These are phyloP conservation scores for Rugonectria rugulosa DNA, from an alignment of 2,329 filamentous ascomycete species.

Conservation along the genomic window DNA sequence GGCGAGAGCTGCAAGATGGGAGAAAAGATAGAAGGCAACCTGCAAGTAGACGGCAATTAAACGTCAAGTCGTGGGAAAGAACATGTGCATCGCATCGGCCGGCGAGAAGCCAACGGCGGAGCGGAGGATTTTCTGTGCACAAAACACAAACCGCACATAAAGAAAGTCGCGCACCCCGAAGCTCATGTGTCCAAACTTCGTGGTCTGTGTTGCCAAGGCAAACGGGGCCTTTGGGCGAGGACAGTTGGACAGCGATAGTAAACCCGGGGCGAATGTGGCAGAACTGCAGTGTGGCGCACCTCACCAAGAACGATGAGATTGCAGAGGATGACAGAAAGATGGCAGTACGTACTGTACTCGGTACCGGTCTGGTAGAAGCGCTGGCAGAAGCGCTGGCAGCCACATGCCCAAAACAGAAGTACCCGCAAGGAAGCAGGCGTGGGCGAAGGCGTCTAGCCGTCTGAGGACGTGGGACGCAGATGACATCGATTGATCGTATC, in stretches of 20 bases:
- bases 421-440: conserved; percentile 6
- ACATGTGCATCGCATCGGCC: conserved; percentile 9
- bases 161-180: conserved; percentile 17
- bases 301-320: conserved; percentile 12
- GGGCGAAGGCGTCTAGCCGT: conserved; percentile 8
- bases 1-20: conserved; percentile 2
- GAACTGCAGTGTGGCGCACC: conserved; percentile 14
- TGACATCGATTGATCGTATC: conserved; percentile 21
- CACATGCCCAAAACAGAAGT: conserved; percentile 6
- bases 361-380: conserved; percentile 3
- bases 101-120: conserved; percentile 5
- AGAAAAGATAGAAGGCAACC: neutral
- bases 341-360: conserved; percentile 17
- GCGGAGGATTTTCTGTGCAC: conserved; percentile 13
- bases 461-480: conserved; percentile 10
- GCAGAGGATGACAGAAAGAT: conserved; percentile 4
- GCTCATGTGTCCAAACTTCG: conserved; percentile 8
- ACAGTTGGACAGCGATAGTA: no score
- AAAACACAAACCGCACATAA: neutral
- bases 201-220: conserved; percentile 11
- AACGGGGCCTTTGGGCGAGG: conserved; percentile 13
- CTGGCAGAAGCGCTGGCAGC: neutral
- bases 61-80: neutral
- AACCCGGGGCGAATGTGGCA: conserved; percentile 11
- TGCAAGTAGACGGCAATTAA: no score